These are phyloP conservation scores for Purshia tridentata DNA, from an alignment of 306 rosid species.

Conservation along the genomic window DNA sequence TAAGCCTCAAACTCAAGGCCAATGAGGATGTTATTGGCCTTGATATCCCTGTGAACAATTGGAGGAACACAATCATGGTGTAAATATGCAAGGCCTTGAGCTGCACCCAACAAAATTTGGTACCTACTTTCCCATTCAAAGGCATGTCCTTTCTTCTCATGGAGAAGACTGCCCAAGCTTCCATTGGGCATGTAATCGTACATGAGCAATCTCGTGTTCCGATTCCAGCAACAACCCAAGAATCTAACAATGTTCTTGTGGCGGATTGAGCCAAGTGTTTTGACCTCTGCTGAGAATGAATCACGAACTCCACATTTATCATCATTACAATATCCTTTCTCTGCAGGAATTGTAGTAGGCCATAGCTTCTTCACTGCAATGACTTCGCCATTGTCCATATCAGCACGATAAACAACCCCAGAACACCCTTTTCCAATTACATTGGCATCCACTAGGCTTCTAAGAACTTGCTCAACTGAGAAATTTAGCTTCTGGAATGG, in stretches of 20 bases:
- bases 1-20: constrained; percentile 93
- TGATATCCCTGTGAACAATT: constrained; percentile 90
- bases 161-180: constrained; percentile 76
- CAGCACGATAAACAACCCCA: constrained; percentile 87
- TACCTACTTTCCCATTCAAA: constrained; percentile 94
- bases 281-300: constrained; percentile 81
- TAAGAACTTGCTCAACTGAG: constrained; percentile 72
- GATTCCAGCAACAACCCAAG: constrained; percentile 85
- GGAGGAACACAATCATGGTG: constrained; percentile 99
- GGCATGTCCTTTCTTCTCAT: constrained; percentile 69
- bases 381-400: constrained; percentile 66
- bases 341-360: constrained; percentile 59
- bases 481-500: constrained; percentile 91
- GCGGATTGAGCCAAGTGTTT: constrained; percentile 78
- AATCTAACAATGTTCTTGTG: constrained; percentile 92
- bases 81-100: constrained; percentile 86
- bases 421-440: constrained; percentile 90
- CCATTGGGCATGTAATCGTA: constrained; percentile 96
- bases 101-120: constrained; percentile 82
- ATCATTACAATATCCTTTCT: constrained; percentile 42
- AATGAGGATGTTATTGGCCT: constrained; percentile 94
- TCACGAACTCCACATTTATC: constrained; percentile 73
- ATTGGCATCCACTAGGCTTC: constrained; percentile 67
- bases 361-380: constrained; percentile 95
- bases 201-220: constrained; percentile 70